phyloP scores from a whole-genome alignment of 257 asterid genomes.

The Forsythia suspensa region DNA sequence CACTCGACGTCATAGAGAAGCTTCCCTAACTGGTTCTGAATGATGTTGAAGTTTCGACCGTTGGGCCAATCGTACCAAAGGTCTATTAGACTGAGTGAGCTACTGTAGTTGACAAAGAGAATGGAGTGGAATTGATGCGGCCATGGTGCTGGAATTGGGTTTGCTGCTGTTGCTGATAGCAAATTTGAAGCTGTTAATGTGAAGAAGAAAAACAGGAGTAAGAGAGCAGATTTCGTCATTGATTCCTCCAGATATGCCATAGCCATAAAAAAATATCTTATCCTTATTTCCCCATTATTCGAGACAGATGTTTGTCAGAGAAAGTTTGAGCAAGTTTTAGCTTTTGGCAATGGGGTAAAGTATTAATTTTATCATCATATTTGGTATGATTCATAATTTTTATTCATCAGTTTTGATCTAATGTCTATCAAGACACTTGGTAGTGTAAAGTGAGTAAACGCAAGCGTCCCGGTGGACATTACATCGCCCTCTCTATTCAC shows the following conservation, averaged over 20 bases:
- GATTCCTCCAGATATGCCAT: no score
- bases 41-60: conserved; percentile 79
- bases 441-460: no score
- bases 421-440: no score
- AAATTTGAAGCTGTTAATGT: neutral
- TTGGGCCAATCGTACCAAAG: conserved; percentile 94
- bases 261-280: neutral
- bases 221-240: neutral
- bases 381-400: no score
- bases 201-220: neutral
- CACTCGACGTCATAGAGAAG: conserved; percentile 62
- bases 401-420: no score
- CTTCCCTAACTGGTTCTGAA: conserved; percentile 63
- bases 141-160: conserved; percentile 68
- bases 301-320: neutral
- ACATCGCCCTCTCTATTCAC: no score
- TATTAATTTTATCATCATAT: no score
- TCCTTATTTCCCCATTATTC: neutral
- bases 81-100: conserved; percentile 58
- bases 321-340: no score
- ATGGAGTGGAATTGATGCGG: conserved; percentile 83
- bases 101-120: conserved; percentile 57
- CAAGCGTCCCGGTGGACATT: no score
- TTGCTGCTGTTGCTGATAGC: neutral
- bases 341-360: no score